Conservation (phyloP, 208 protist species). For the Wallacemonas sp. region DNA sequence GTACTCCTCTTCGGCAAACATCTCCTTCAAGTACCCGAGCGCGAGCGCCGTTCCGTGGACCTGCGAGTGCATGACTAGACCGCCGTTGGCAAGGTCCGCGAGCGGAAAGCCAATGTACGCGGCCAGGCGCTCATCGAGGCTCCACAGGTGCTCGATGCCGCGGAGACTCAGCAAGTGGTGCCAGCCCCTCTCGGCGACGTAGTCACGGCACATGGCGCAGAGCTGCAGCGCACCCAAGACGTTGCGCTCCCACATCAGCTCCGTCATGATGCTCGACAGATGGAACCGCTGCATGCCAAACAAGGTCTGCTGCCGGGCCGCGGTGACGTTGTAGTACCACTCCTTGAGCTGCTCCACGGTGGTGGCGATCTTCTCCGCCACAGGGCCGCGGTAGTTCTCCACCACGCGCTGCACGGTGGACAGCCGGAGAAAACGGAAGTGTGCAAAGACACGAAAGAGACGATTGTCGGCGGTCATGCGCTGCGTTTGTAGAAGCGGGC, state of each 20-base stretch:
- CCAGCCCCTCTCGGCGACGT: slow-evolving; percentile 81
- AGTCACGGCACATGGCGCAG: slow-evolving; percentile 66
- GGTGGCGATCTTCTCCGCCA: slow-evolving; percentile 62
- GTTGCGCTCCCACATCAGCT: slow-evolving; percentile 75
- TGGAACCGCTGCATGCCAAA: slow-evolving; percentile 54
- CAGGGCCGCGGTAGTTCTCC: slow-evolving; percentile 57
- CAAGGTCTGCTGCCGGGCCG: slow-evolving; percentile 45
- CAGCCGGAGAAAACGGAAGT: slow-evolving; percentile 69
- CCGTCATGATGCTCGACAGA: slow-evolving; percentile 53
- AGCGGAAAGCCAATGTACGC: slow-evolving; percentile 75
- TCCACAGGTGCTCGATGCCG: slow-evolving; percentile 79
- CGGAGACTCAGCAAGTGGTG: slow-evolving; percentile 86
- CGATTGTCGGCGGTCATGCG: slow-evolving; percentile 20
- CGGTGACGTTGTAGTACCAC: slow-evolving; percentile 64
- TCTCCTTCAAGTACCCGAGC: slow-evolving; percentile 73
- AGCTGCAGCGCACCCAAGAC: slow-evolving; percentile 55
- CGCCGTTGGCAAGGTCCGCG: slow-evolving; percentile 40
- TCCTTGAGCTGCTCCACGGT: slow-evolving; percentile 69
- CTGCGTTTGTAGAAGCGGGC: slow-evolving; percentile 8
- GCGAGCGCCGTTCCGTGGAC: slow-evolving; percentile 85
- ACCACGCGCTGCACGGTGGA: slow-evolving; percentile 73
- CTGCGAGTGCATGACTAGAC: slow-evolving; percentile 60
- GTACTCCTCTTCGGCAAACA: slow-evolving; percentile 70
- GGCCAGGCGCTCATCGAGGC: slow-evolving; percentile 68
- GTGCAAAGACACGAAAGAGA: slow-evolving; percentile 67